phyloP scores from a whole-genome alignment of 2,329 filamentous ascomycete species.

The Catunica adiposa region DNA sequence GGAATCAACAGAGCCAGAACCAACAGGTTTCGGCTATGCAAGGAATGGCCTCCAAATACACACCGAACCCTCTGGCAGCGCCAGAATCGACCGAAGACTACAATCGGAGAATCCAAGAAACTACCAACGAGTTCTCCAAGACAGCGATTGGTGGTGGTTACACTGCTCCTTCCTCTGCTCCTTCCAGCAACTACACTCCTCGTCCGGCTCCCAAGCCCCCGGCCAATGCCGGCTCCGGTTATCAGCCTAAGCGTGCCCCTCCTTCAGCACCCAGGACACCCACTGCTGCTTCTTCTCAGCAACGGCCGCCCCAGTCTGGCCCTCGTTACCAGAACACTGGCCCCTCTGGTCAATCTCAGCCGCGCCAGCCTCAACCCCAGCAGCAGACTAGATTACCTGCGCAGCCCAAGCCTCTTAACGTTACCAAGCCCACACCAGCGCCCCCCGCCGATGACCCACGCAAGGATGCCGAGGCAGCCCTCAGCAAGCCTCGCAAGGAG shows the following conservation, averaged over 20 bases:
- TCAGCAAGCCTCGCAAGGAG: slow-evolving; percentile 76
- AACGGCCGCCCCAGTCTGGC: slow-evolving; percentile 21
- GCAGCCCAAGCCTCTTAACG: slow-evolving; percentile 63
- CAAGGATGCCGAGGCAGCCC: slow-evolving; percentile 76
- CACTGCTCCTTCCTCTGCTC: no score
- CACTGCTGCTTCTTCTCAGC: background rate
- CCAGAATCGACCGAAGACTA: slow-evolving; percentile 37
- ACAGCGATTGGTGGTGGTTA: no score
- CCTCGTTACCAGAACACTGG: slow-evolving; percentile 38
- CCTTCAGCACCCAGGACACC: no score
- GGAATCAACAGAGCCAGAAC: slow-evolving; percentile 29
- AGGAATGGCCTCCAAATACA: slow-evolving; percentile 38
- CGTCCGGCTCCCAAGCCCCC: no score
- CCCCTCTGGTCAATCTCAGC: slow-evolving; percentile 16
- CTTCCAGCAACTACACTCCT: no score
- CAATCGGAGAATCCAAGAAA: no score
- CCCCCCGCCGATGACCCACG: slow-evolving; percentile 46
- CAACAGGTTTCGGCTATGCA: slow-evolving; percentile 25
- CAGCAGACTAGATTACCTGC: slow-evolving; percentile 37
- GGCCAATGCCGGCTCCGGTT: no score
- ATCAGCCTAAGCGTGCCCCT: no score
- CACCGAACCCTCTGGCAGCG: slow-evolving; percentile 34
- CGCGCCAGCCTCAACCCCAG: slow-evolving; percentile 32
- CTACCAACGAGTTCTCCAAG: no score
- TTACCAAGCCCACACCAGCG: slow-evolving; percentile 43